Evolutionary conservation across 139 green algal genomes (phyloP).

Genomic region (Coelastrella sp.): DNA sequence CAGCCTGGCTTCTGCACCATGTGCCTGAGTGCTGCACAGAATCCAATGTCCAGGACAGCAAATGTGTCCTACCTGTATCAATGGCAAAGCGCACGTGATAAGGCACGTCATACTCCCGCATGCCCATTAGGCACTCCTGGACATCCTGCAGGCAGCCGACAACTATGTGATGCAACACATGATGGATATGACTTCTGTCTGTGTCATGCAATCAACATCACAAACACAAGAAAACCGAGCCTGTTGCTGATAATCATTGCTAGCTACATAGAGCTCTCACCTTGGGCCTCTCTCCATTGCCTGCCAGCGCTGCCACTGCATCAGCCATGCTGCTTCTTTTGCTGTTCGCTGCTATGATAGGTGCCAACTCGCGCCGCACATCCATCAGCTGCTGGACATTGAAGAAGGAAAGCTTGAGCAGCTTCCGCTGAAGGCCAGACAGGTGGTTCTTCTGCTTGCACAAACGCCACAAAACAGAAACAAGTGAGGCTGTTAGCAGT

Average conservation of each 20-base stretch:
- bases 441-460: constrained; percentile 95
- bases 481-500: not conserved
- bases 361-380: constrained; percentile 81
- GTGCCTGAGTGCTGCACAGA: not conserved
- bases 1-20: not conserved
- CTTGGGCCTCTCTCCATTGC: constrained; percentile 1
- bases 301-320: constrained; percentile 22
- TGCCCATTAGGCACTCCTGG: constrained; percentile 82
- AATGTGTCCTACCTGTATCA: constrained; percentile 76
- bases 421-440: constrained; percentile 81
- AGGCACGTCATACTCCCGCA: constrained; percentile 97
- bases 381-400: constrained; percentile 91
- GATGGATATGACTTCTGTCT: not conserved
- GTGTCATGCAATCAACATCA: too few relatives aligned
- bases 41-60: not conserved
- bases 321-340: constrained; percentile 29
- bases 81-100: constrained; percentile 97
- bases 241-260: too few relatives aligned
- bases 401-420: constrained; percentile 91
- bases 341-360: constrained; percentile 64
- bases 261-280: too few relatives aligned
- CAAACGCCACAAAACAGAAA: too few relatives aligned
- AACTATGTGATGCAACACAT: not conserved
- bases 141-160: constrained; percentile 80
- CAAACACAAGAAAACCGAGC: too few relatives aligned